These are phyloP conservation scores for Mucor indicus DNA, from an alignment of 371 early-diverging fungal genomes.

Conservation along the genomic window DNA sequence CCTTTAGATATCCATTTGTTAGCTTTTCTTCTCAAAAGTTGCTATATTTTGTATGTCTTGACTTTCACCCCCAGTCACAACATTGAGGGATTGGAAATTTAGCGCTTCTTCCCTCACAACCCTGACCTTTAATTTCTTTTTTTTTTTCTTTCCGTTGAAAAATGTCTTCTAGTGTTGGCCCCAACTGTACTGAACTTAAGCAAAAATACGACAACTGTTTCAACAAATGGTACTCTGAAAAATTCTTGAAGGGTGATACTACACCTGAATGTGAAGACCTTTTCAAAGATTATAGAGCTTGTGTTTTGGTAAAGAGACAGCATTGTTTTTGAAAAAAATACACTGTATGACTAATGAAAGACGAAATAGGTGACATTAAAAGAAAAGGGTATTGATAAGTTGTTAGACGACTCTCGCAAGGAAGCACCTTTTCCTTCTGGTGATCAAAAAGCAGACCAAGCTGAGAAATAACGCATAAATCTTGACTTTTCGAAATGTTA, in stretches of 20 bases:
- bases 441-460: slow-evolving; percentile 3
- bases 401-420: slow-evolving; percentile 74
- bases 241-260: slow-evolving; percentile 85
- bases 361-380: slow-evolving; percentile 63
- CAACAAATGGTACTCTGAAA: slow-evolving; percentile 93
- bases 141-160: background rate
- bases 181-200: slow-evolving; percentile 87
- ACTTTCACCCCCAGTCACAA: background rate
- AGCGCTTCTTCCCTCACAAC: background rate
- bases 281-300: slow-evolving; percentile 81
- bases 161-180: slow-evolving; percentile 75
- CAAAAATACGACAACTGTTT: slow-evolving; percentile 90
- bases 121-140: background rate
- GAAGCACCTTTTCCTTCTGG: slow-evolving; percentile 64
- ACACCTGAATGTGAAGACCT: slow-evolving; percentile 81
- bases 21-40: background rate
- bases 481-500: no score
- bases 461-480: slow-evolving; percentile 4
- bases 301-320: slow-evolving; percentile 66
- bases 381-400: slow-evolving; percentile 75
- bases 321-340: background rate
- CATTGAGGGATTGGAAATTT: background rate
- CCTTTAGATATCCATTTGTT: background rate
- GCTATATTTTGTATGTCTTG: no score
- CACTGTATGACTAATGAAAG: background rate